phyloP scores from a whole-genome alignment of 1,284 basidiomycete species.

The Sporisorium iseilematis-ciliati region DNA sequence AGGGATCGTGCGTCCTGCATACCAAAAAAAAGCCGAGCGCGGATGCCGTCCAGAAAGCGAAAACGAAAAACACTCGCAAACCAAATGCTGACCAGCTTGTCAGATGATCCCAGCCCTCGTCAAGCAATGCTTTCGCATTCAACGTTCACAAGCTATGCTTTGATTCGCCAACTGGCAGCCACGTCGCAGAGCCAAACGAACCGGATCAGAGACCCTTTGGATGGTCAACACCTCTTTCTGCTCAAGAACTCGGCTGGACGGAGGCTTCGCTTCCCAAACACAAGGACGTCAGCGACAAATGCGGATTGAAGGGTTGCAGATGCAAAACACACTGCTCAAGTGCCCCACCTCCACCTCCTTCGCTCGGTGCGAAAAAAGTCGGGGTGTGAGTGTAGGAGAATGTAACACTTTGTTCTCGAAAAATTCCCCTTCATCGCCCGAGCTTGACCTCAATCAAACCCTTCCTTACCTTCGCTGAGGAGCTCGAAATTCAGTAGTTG shows the following conservation, averaged over 20 bases:
- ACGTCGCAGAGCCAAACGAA: no score
- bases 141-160: not conserved
- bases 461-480: no score
- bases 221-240: no score
- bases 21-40: not conserved
- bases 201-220: no score
- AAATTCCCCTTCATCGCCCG: no score
- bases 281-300: no score
- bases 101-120: not conserved
- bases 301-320: not conserved
- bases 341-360: constrained; percentile 14
- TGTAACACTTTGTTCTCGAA: not conserved
- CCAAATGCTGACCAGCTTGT: no score
- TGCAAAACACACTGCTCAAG: not conserved
- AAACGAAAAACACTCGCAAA: no score
- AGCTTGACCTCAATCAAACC: not conserved
- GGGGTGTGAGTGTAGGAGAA: not conserved
- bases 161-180: not conserved
- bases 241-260: no score
- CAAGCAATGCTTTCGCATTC: not conserved
- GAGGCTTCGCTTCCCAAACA: no score
- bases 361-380: not conserved
- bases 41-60: not conserved
- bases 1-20: not conserved
- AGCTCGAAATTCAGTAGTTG: not conserved